Evolutionary conservation across 306 rosid species (phyloP), one percentile per base, ranked within the genome.

Genomic region (Quercus variabilis): DNA sequence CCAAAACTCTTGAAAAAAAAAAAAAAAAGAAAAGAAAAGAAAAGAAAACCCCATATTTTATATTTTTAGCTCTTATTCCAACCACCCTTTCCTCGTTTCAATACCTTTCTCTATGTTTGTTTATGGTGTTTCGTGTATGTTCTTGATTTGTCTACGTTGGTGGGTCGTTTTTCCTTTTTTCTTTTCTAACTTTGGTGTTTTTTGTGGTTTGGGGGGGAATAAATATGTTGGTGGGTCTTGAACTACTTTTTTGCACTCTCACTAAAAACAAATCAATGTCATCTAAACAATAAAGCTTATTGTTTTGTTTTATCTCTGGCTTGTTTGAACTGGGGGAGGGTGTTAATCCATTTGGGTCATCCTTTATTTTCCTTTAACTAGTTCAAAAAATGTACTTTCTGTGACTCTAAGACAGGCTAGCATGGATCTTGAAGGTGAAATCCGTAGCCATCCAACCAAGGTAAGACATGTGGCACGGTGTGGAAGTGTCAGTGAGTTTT

Each of bases 361-460:
- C 11, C 84, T 71, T 69, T 41, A 46, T 73, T 69, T 78, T 74
- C 51, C 85, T 65, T 75, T 68, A 71, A 74, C 82, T 78, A 35
- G 69, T 74, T 74, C 26, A 69, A 70, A 80, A 75, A 80, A 84
- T 86, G 92, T 80, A 28, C 84, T 67, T 83, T 80, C 35, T 72
- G 52, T 81, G 82, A 73, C 75, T 87, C 71, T 75, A 17, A 76
- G 60, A 63, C 55, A 80, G 26, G 65, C 83, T 73, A 64, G 80
- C 81, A 92, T 94, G 98, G 98, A 92, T 88, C 89, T 87, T 82
- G 97, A 92, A 81, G 82, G 91, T 31, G 96, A 87, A 76, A 83
- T 79, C 74, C 75, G 77, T 76, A 78, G 58, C 60, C 90, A 81
- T 84, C 86, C 92, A 78, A 70, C 76, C 65, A 94, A 94, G 98